Evolutionary conservation across 1,139 yeast genomes (phyloP), one percentile per base, ranked within the genome.

Genomic region (Pichia sp.): DNA sequence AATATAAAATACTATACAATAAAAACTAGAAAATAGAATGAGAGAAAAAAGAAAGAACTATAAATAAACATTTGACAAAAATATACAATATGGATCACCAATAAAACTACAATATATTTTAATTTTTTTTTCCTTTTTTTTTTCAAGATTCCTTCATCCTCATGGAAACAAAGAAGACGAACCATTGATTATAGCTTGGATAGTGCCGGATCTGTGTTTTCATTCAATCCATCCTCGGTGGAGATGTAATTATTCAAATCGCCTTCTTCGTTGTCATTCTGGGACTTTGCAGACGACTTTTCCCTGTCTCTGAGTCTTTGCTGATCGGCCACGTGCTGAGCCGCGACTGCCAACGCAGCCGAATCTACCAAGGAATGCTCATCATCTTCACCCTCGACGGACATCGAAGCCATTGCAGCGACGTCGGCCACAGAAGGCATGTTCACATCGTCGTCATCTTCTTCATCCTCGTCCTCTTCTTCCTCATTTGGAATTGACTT

Each of bases 161-260:
- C 34, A 12, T 31, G 34, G 34, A 31, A 31, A 31, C 9, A 31
- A 3, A 31, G 12, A 9, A 31, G 7, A 36, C 40, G 7, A 36
- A 2, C 40, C 16, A 16, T 14, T 12, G 17, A 41, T 49, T 51
- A 59, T 43, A 60, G 48, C 45, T 59, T 60, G 7, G 61, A 55
- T 48, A 61, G 56, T 6, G 62, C 63, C 6, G 63, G 64, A 58
- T 61, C 64, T 6, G 64, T 60, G 10, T 58, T 58, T 17, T 58
- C 60, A 34, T 57, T 52, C 20, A 54, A 29, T n/a, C 42, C 46
- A n/a, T 48, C 55, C 29, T 48, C 51, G 10, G 46, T 42, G 30
- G 49, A 44, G 8, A 44, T 43, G 31, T 50, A 50, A 41, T 38
- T 40, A 29, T 50, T 45, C 16, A 51, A 14, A 34, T 33, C 48